A percentile compares a stretch with the other conserved stretches of the same genome.
Conservation (phyloP, 345 rosid species). For the Ceriops decandra region DNA sequence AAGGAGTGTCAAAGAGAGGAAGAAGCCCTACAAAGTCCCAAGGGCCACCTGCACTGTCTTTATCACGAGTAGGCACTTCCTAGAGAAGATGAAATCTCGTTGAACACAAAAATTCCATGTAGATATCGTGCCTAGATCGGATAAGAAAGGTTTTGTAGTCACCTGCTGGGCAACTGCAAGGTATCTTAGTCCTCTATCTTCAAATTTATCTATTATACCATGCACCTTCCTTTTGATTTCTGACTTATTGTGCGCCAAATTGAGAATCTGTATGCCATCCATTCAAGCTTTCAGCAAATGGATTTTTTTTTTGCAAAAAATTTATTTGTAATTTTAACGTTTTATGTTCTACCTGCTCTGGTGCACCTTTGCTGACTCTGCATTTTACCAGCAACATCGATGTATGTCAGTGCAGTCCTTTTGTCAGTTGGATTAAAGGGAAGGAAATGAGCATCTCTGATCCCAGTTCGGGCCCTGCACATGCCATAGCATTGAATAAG, state of each 20-base stretch:
- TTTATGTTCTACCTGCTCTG: slow-evolving; percentile 25
- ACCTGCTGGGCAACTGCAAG: slow-evolving; percentile 61
- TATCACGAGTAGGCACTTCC: slow-evolving; percentile 49
- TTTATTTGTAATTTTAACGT: not conserved
- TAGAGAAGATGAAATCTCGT: slow-evolving; percentile 10
- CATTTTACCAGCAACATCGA: slow-evolving; percentile 48
- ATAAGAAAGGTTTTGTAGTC: slow-evolving; percentile 3
- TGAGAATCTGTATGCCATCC: slow-evolving; percentile 37
- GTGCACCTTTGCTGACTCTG: slow-evolving; percentile 99
- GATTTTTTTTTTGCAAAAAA: not conserved
- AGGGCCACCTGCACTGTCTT: slow-evolving; percentile 57
- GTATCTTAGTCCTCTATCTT: slow-evolving; percentile 61
- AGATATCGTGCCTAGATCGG: not conserved
- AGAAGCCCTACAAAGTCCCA: slow-evolving; percentile 76
- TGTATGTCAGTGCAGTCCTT: slow-evolving; percentile 41
- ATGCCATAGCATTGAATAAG: not conserved
- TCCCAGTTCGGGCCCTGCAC: slow-evolving; percentile 25
- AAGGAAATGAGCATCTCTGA: slow-evolving; percentile 38
- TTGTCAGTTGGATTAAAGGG: slow-evolving; percentile 41
- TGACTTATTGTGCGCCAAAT: slow-evolving; percentile 48
- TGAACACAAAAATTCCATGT: not conserved
- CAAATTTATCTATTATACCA: slow-evolving; percentile 48
- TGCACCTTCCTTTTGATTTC: slow-evolving; percentile 45
- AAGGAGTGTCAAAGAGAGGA: slow-evolving; percentile 67
- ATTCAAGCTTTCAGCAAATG: not conserved